Percentiles rank a stretch among this genome's conserved stretches.
phyloP scores from a whole-genome alignment of 805 yeast species.

The Zygoascus bituminiphila region DNA sequence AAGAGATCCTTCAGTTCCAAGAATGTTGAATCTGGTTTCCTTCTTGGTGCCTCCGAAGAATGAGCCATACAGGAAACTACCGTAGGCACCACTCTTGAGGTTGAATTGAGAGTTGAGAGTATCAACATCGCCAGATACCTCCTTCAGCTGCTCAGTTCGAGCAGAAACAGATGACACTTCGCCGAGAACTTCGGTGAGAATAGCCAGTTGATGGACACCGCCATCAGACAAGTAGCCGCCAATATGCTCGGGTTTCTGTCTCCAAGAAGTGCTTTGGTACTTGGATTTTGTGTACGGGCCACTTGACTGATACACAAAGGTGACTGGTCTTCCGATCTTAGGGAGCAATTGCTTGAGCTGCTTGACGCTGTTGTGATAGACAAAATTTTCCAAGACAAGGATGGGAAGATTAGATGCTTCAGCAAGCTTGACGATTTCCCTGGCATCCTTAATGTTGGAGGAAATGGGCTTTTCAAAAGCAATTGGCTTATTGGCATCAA shows the following conservation, averaged over 20 bases:
- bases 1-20: constrained; percentile 74
- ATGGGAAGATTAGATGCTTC: constrained; percentile 58
- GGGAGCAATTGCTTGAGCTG: constrained; percentile 50
- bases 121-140: constrained; percentile 76
- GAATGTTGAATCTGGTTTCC: constrained; percentile 55
- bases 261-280: constrained; percentile 67
- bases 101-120: constrained; percentile 62
- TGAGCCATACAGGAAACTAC: constrained; percentile 82
- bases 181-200: constrained; percentile 77
- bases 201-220: constrained; percentile 92
- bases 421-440: constrained; percentile 63
- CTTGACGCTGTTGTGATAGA: constrained; percentile 53
- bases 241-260: constrained; percentile 81
- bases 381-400: constrained; percentile 80
- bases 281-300: constrained; percentile 44
- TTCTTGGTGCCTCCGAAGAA: constrained; percentile 78
- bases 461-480: constrained; percentile 89
- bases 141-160: constrained; percentile 65
- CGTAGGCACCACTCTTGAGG: constrained; percentile 56
- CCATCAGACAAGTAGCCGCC: constrained; percentile 94
- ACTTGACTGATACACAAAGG: constrained; percentile 34
- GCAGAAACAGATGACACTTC: constrained; percentile 64
- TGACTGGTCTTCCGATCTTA: constrained; percentile 55
- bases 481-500: constrained; percentile 68
- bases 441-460: constrained; percentile 73